Conservation (phyloP, 495 filamentous ascomycete species). For the Aspergillus sclerotioniger region DNA sequence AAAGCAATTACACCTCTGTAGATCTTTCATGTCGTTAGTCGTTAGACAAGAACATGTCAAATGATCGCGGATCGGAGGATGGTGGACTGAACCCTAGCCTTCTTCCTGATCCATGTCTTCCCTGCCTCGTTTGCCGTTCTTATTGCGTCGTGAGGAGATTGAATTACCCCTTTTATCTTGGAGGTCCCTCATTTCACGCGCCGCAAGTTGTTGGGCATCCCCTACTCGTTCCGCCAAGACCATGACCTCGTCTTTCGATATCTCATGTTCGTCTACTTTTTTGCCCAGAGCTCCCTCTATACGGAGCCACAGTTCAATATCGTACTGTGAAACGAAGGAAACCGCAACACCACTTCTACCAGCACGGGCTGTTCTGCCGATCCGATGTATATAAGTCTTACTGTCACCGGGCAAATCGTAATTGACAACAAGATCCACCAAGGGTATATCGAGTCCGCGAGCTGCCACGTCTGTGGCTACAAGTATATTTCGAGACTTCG, state of each 20-base stretch:
- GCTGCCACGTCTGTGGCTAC: slow-evolving; percentile 97
- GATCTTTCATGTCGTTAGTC: no score
- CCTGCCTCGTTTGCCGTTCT: slow-evolving; percentile 56
- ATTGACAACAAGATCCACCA: slow-evolving; percentile 86
- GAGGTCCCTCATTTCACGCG: slow-evolving; percentile 76
- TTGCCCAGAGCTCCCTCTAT: slow-evolving; percentile 84
- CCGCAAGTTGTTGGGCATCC: slow-evolving; percentile 80
- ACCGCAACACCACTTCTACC: slow-evolving; percentile 81
- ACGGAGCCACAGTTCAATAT: slow-evolving; percentile 79
- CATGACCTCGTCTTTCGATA: slow-evolving; percentile 82
- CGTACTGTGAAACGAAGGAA: slow-evolving; percentile 84
- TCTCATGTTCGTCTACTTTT: slow-evolving; percentile 66
- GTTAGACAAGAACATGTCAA: no score
- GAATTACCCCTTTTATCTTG: slow-evolving; percentile 72
- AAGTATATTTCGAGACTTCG: slow-evolving; percentile 72
- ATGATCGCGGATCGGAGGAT: no score
- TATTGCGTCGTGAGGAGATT: slow-evolving; percentile 42
- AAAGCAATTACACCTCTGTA: no score
- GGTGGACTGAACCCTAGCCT: no score
- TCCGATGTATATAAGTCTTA: slow-evolving; percentile 94
- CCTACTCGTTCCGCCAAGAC: slow-evolving; percentile 72
- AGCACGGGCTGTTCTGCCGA: slow-evolving; percentile 88
- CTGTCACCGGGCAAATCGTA: slow-evolving; percentile 65
- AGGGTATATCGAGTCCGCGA: slow-evolving; percentile 90
- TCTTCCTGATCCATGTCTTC: slow-evolving; percentile 88